Evolutionary conservation across 306 rosid genomes (phyloP).

Genomic region (Mucuna pruriens): DNA sequence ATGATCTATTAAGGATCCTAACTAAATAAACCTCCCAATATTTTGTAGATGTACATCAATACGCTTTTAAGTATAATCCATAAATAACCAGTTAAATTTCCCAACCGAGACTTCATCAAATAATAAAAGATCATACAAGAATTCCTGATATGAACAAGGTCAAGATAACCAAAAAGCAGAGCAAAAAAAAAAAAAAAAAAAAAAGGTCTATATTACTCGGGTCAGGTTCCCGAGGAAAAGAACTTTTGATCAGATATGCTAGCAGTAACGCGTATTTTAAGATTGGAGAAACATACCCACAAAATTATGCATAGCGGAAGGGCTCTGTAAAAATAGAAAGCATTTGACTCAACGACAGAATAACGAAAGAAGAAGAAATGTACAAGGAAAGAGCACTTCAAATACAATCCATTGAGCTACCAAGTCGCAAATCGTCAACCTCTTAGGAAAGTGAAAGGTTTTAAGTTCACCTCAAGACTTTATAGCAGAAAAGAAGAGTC

Average conservation of each 20-base stretch:
- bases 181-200: neutral
- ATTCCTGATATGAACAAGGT: neutral
- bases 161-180: neutral
- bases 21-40: neutral
- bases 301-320: neutral
- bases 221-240: neutral
- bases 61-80: neutral
- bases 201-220: neutral
- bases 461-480: neutral
- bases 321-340: neutral
- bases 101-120: neutral
- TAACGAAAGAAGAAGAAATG: neutral
- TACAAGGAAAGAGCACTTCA: neutral
- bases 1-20: slow-evolving; percentile 1
- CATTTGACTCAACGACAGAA: neutral
- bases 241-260: neutral
- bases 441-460: neutral
- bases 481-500: neutral
- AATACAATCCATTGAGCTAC: neutral
- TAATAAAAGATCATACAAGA: neutral
- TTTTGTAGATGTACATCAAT: neutral
- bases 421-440: neutral
- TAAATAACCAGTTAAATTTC: neutral
- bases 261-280: neutral
- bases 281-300: neutral